Evolutionary conservation across 169 alveolate species (phyloP).

Genomic region (Cryptosporidium sp.): DNA sequence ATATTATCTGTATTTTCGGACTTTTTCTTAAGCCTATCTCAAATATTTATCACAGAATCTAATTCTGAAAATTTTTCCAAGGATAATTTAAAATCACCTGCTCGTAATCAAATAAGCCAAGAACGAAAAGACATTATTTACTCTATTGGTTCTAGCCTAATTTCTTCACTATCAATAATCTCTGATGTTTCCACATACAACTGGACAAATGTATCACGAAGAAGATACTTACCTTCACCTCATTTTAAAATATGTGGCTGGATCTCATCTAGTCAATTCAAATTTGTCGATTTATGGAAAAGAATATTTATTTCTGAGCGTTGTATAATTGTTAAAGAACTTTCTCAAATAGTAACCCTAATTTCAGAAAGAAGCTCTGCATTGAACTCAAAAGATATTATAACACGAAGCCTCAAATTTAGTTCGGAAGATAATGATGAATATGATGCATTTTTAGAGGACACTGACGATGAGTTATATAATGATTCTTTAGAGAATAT

Average conservation of each 20-base stretch:
- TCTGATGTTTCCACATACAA: constrained; percentile 60
- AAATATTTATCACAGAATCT: constrained; percentile 45
- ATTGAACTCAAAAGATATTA: constrained; percentile 33
- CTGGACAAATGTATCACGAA: constrained; percentile 69
- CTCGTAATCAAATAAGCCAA: neutral
- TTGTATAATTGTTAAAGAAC: constrained; percentile 49
- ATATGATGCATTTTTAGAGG: neutral
- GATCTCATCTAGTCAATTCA: constrained; percentile 61
- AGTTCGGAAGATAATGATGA: constrained; percentile 8
- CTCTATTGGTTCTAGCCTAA: constrained; percentile 34
- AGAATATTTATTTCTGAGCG: constrained; percentile 43
- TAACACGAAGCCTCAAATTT: neutral
- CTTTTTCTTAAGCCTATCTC: constrained; percentile 15
- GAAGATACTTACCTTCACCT: constrained; percentile 72
- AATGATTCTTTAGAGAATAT: neutral
- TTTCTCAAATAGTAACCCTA: constrained; percentile 52
- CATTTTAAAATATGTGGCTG: constrained; percentile 67
- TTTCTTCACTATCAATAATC: constrained; percentile 35
- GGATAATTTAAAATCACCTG: neutral
- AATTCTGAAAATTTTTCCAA: neutral
- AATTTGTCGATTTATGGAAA: constrained; percentile 55
- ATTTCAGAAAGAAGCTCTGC: constrained; percentile 70
- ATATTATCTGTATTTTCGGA: constrained; percentile 21
- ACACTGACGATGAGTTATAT: constrained; percentile 29
- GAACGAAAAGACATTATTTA: constrained; percentile 35